Evolutionary conservation across 352 stramenopile species (phyloP).

Genomic region (Pythium folliculosum): DNA sequence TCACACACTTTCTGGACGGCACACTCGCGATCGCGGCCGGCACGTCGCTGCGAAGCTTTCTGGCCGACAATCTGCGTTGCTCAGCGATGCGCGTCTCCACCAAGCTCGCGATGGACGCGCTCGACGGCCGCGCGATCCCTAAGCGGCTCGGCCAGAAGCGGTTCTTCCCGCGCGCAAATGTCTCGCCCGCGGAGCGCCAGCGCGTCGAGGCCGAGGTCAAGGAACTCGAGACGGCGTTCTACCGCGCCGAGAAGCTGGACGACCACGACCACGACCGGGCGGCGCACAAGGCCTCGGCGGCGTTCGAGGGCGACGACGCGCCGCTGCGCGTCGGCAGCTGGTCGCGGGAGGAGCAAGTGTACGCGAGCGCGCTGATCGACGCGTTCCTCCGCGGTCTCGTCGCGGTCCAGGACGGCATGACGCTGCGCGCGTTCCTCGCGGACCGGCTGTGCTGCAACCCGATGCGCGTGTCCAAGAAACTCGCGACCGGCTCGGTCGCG

Average conservation of each 20-base stretch:
- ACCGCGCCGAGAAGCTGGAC: constrained; percentile 7
- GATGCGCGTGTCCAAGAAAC: constrained; percentile 95
- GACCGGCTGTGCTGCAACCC: constrained; percentile 91
- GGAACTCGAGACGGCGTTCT: constrained; percentile 5
- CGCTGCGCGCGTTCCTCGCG: constrained; percentile 84
- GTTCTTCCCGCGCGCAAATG: constrained; percentile 15
- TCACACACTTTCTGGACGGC: constrained; percentile 28
- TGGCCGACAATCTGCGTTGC: constrained; percentile 30
- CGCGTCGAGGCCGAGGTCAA: constrained; percentile 5
- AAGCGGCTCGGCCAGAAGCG: constrained; percentile 30
- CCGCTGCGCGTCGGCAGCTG: constrained; percentile 27
- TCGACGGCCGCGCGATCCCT: constrained; percentile 22
- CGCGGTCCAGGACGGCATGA: constrained; percentile 72
- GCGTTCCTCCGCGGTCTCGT: constrained; percentile 83
- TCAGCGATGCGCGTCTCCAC: constrained; percentile 32
- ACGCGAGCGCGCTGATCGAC: constrained; percentile 82
- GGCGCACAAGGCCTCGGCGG: too few species aligned
- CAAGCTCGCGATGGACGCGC: constrained; percentile 25
- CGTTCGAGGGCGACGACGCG: neutral
- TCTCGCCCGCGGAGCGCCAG: neutral
- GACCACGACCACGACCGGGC: neutral
- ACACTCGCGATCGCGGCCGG: constrained; percentile 21
- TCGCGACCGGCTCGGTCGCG: constrained; percentile 42
- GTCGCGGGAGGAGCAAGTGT: constrained; percentile 60
- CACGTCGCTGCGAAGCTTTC: constrained; percentile 27